These are phyloP conservation scores for Brassica carinata DNA, from an alignment of 345 rosid species.

Conservation along the genomic window DNA sequence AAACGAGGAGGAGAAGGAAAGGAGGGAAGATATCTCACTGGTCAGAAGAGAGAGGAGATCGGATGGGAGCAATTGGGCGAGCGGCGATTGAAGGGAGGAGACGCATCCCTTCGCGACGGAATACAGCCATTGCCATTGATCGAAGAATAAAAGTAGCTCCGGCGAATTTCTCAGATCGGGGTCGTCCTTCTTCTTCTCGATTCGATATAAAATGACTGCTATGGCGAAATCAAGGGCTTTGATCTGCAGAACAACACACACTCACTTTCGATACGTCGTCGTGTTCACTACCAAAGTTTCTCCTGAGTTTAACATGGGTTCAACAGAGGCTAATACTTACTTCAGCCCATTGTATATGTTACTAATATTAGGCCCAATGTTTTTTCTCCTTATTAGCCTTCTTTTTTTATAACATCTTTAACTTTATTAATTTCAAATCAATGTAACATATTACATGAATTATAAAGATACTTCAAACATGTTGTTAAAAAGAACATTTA, in stretches of 20 bases:
- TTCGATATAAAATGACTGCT: constrained; percentile 30
- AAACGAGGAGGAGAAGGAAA: not conserved
- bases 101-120: constrained; percentile 4
- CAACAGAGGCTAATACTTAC: not conserved
- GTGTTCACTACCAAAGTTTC: constrained; percentile 9
- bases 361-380: constrained; percentile 2
- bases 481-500: no score
- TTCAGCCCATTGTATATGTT: not conserved
- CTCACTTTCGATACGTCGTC: constrained; percentile 10
- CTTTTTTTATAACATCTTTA: no score
- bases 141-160: constrained; percentile 32
- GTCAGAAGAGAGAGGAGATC: constrained; percentile 3
- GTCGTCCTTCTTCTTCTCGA: not conserved
- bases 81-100: constrained; percentile 2
- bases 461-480: no score
- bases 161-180: constrained; percentile 39
- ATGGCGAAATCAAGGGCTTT: constrained; percentile 34
- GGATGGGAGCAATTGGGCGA: not conserved
- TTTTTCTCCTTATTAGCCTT: no score
- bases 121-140: not conserved
- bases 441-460: no score
- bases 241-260: not conserved
- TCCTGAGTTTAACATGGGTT: constrained; percentile 15
- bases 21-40: not conserved
- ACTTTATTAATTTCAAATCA: no score